phyloP scores from a whole-genome alignment of 129 eudicot species.

The Heracleum sosnowskyi region DNA sequence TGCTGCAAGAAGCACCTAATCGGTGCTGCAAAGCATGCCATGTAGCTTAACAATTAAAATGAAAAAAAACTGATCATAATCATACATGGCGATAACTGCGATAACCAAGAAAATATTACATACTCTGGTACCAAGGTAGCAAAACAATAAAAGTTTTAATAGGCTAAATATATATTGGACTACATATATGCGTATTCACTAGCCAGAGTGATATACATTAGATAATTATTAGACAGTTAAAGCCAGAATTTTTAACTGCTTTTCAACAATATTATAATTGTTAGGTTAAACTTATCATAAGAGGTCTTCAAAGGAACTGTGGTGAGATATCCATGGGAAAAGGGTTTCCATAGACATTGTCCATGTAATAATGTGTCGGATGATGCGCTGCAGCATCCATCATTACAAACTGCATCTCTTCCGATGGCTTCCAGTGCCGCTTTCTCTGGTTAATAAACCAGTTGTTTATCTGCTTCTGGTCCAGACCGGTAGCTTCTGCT shows the following conservation, averaged over 20 bases:
- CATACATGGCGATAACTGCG: background rate
- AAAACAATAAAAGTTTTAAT: background rate
- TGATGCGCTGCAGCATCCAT: conserved; percentile 14
- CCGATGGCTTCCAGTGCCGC: conserved; percentile 85
- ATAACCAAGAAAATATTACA: background rate
- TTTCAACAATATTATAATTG: background rate
- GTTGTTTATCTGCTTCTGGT: conserved; percentile 84
- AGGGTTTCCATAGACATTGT: conserved; percentile 2
- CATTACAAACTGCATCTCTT: conserved; percentile 87
- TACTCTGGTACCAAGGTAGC: background rate
- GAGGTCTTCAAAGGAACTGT: background rate
- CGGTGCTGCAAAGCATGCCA: background rate
- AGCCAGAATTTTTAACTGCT: background rate
- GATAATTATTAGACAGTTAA: background rate
- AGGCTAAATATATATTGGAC: too few relatives aligned
- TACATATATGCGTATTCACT: background rate
- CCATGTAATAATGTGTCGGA: conserved; percentile 1
- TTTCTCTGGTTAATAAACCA: conserved; percentile 95
- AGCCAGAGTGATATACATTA: background rate
- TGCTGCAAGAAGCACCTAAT: too few relatives aligned
- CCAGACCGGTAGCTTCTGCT: conserved; percentile 69
- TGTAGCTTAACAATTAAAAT: too few relatives aligned
- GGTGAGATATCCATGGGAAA: conserved; percentile 4
- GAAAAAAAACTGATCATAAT: too few relatives aligned
- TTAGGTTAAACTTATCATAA: background rate